Evolutionary conservation across 257 asterid genomes (phyloP).

Genomic region (Nicotiana paniculata): DNA sequence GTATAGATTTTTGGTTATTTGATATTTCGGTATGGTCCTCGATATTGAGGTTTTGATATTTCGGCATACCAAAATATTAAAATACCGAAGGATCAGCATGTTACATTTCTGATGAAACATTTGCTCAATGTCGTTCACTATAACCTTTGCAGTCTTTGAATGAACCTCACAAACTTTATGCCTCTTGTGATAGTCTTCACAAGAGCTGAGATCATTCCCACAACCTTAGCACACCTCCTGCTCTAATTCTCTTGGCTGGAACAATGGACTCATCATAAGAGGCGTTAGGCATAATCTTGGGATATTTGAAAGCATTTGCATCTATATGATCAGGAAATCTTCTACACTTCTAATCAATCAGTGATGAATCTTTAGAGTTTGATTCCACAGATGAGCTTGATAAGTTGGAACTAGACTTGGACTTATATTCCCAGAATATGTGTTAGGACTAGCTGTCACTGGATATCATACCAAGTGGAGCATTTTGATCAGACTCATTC

Average conservation of each 20-base stretch:
- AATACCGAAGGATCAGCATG: too few relatives aligned
- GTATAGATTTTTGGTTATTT: too few relatives aligned
- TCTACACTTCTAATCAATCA: conserved; percentile 37
- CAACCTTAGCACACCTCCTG: conserved; percentile 33
- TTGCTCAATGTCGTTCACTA: too few relatives aligned
- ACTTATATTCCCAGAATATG: conserved; percentile 21
- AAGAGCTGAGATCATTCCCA: conserved; percentile 35
- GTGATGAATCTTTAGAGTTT: conserved; percentile 19
- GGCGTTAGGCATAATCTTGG: conserved; percentile 1
- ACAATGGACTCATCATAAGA: conserved; percentile 19
- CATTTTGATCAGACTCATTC: too few relatives aligned
- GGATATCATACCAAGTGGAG: neutral
- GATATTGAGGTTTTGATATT: too few relatives aligned
- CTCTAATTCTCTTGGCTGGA: conserved; percentile 27
- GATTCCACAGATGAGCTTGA: conserved; percentile 23
- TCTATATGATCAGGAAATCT: conserved; percentile 27
- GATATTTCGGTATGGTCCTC: too few relatives aligned
- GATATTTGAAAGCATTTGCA: neutral
- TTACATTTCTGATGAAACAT: too few relatives aligned
- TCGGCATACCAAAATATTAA: too few relatives aligned
- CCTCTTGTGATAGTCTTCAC: conserved; percentile 6
- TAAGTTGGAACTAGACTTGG: conserved; percentile 26
- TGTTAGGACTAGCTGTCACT: neutral
- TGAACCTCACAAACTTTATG: too few relatives aligned
- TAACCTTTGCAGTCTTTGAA: too few relatives aligned